Conservation (phyloP, 305 asterid genomes). For the Fraxinus albicans region DNA sequence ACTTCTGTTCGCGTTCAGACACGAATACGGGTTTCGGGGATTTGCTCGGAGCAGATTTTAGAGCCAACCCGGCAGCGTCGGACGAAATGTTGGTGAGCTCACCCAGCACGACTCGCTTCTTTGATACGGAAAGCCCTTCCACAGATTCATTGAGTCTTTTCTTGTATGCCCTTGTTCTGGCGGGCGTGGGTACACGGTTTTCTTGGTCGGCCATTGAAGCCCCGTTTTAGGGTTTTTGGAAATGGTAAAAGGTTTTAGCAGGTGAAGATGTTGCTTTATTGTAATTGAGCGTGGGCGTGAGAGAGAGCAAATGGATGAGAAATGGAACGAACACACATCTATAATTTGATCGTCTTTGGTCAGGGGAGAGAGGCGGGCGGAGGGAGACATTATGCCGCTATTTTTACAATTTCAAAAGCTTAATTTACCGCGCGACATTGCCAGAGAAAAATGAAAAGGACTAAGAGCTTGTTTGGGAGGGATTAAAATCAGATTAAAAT, state of each 20-base stretch:
- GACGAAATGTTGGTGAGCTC: conserved; percentile 50
- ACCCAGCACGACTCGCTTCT: conserved; percentile 61
- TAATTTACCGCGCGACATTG: background rate
- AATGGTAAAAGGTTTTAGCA: conserved; percentile 14
- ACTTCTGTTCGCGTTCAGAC: conserved; percentile 3
- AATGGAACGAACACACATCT: background rate
- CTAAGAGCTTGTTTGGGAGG: too few species aligned
- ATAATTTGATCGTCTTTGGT: background rate
- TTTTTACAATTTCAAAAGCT: conserved; percentile 33
- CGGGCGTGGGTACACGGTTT: conserved; percentile 14
- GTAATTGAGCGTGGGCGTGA: background rate
- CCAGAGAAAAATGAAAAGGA: background rate
- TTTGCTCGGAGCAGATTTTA: conserved; percentile 16
- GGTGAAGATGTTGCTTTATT: conserved; percentile 7
- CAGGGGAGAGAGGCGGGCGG: background rate
- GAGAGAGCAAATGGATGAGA: background rate
- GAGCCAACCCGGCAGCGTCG: conserved; percentile 20
- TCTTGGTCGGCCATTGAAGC: conserved; percentile 42
- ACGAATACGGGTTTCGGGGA: conserved; percentile 20
- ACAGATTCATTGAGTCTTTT: conserved; percentile 39
- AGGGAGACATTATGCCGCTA: conserved; percentile 31
- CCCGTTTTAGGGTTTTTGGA: conserved; percentile 2
- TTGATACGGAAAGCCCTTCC: conserved; percentile 25
- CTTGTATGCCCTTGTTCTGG: conserved; percentile 28
- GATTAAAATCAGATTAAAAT: too few species aligned